phyloP scores from a whole-genome alignment of 1,139 yeast genomes.

The Groenewaldozyma auringiensis region DNA sequence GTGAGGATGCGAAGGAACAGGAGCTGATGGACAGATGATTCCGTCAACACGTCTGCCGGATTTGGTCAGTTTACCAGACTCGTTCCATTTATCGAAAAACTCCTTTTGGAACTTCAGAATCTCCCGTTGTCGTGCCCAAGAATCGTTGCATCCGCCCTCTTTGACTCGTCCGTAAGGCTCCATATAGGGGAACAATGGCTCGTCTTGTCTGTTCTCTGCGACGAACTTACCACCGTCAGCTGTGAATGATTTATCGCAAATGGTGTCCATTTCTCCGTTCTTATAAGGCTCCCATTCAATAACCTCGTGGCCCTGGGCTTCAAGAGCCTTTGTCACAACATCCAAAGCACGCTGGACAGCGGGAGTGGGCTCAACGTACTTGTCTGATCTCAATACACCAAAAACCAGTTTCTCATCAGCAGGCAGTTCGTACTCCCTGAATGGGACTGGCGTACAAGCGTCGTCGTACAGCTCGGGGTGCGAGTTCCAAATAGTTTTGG shows the following conservation, averaged over 20 bases:
- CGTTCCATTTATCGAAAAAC: conserved; percentile 34
- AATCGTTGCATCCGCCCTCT: conserved; percentile 32
- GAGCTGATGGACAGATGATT: conserved; percentile 44
- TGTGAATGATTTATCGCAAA: conserved; percentile 8
- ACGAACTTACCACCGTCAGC: conserved; percentile 29
- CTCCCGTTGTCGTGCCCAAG: conserved; percentile 40
- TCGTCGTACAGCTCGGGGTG: conserved; percentile 51
- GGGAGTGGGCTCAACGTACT: conserved; percentile 33
- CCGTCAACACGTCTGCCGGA: conserved; percentile 44
- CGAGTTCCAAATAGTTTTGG: conserved; percentile 35
- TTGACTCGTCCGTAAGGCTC: conserved; percentile 7
- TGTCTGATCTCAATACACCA: conserved; percentile 29
- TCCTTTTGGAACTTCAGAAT: conserved; percentile 32
- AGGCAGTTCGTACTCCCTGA: conserved; percentile 32
- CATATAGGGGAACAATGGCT: conserved; percentile 36
- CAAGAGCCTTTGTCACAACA: conserved; percentile 22
- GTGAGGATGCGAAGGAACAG: conserved; percentile 33
- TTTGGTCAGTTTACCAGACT: conserved; percentile 29
- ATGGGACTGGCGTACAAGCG: conserved; percentile 40
- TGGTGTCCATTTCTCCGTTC: conserved; percentile 10
- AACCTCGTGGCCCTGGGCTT: conserved; percentile 35
- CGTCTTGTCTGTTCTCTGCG: conserved; percentile 33
- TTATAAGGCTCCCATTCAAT: conserved; percentile 37
- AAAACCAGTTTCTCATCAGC: conserved; percentile 30
- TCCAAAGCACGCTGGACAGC: conserved; percentile 36